Conservation (phyloP, 345 rosid species). For the Raphanus sativus region DNA sequence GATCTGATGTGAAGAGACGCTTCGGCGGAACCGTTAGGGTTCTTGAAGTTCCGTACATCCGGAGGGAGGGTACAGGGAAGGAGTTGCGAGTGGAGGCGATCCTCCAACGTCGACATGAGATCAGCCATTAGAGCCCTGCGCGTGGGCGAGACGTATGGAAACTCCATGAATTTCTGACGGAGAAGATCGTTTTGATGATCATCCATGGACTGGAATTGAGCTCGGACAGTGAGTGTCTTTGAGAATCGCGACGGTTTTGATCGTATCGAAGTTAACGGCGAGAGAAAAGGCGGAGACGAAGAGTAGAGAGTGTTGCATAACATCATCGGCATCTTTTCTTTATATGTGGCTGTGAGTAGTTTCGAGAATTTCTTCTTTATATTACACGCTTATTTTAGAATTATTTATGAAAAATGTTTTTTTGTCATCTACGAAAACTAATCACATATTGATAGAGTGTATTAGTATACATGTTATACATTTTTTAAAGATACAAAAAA, state of each 20-base stretch:
- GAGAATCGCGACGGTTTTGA: constrained; percentile 17
- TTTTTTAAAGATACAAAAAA: too few relatives aligned
- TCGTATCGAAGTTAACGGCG: constrained; percentile 8
- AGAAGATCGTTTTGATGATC: constrained; percentile 33
- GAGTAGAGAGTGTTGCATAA: constrained; percentile 32
- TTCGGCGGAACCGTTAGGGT: constrained; percentile 55
- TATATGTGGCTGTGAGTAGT: constrained; percentile 19
- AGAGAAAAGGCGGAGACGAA: constrained; percentile 16
- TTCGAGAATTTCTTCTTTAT: neutral
- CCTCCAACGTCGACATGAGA: constrained; percentile 65
- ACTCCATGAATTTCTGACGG: constrained; percentile 54
- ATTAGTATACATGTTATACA: too few relatives aligned
- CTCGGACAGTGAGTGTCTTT: constrained; percentile 13
- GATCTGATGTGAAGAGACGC: constrained; percentile 66
- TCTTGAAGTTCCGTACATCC: constrained; percentile 58
- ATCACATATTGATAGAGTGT: too few relatives aligned
- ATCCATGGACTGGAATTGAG: constrained; percentile 42
- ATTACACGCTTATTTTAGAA: neutral
- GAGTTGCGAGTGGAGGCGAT: constrained; percentile 55
- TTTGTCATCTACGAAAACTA: neutral
- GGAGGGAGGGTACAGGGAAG: constrained; percentile 64
- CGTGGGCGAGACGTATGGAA: constrained; percentile 58
- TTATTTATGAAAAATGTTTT: neutral
- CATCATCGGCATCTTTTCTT: constrained; percentile 47
- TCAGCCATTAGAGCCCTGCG: constrained; percentile 58